Conservation (phyloP, 371 early-diverging fungal genomes). For the Saksenaea oblongispora region DNA sequence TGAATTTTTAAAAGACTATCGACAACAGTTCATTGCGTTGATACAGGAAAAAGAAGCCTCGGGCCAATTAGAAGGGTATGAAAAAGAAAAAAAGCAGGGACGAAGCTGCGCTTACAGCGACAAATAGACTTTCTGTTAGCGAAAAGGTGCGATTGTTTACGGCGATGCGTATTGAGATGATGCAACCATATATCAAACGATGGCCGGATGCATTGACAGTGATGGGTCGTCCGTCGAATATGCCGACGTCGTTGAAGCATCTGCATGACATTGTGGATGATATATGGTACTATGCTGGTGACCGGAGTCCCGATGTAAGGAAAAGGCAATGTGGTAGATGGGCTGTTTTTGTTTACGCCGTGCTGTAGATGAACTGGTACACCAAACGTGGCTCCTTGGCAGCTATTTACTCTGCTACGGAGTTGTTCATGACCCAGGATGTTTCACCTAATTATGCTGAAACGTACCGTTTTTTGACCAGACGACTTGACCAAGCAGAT, state of each 20-base stretch:
- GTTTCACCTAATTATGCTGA: slow-evolving; percentile 67
- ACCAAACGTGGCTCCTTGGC: slow-evolving; percentile 80
- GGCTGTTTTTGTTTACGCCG: background rate
- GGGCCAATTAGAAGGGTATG: slow-evolving; percentile 52
- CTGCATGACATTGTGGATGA: slow-evolving; percentile 79
- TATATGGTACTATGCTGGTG: slow-evolving; percentile 89
- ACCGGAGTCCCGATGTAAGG: slow-evolving; percentile 78
- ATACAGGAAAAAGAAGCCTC: slow-evolving; percentile 39
- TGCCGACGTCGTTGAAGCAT: slow-evolving; percentile 67
- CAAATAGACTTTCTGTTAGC: slow-evolving; percentile 37
- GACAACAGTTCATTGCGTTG: slow-evolving; percentile 57
- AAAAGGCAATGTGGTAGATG: background rate
- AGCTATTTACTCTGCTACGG: slow-evolving; percentile 81
- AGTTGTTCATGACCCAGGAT: slow-evolving; percentile 90
- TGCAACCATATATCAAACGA: slow-evolving; percentile 67
- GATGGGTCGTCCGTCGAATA: slow-evolving; percentile 76
- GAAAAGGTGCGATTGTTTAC: slow-evolving; percentile 70
- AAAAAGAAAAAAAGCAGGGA: slow-evolving; percentile 4
- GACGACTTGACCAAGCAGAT: slow-evolving; percentile 73
- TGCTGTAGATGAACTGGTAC: slow-evolving; percentile 82
- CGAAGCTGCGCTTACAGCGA: background rate
- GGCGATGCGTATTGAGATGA: slow-evolving; percentile 68
- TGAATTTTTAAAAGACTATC: slow-evolving; percentile 70
- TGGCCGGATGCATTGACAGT: slow-evolving; percentile 92
- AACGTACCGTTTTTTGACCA: slow-evolving; percentile 77